Percentiles rank a stretch among this genome's conserved stretches.
phyloP scores from a whole-genome alignment of 148 eudicot genomes.

The Rhododendron mucronatum region DNA sequence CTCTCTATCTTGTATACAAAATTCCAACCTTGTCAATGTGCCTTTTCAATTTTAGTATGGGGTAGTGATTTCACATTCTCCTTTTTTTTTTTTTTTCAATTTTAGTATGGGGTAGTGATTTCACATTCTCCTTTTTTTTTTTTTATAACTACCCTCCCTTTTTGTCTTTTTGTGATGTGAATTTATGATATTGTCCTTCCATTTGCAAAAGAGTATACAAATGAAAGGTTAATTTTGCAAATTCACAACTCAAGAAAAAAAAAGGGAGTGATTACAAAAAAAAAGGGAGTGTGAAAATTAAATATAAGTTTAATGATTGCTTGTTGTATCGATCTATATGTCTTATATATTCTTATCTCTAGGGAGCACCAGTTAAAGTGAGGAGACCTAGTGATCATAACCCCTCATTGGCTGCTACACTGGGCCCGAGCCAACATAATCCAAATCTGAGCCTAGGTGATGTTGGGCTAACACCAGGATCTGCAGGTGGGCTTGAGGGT shows the following conservation, averaged over 20 bases:
- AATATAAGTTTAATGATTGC: background rate
- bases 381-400: conserved; percentile 96
- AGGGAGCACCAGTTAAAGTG: conserved; percentile 92
- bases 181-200: no score
- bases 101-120: no score
- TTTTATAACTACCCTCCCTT: no score
- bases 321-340: background rate
- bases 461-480: conserved; percentile 82
- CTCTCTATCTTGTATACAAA: background rate
- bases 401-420: conserved; percentile 88
- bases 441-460: conserved; percentile 86
- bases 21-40: background rate
- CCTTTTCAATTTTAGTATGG: no score
- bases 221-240: no score
- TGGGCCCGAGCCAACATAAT: conserved; percentile 93
- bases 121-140: no score
- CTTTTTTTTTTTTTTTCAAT: no score
- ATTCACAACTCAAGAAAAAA: no score
- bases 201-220: no score
- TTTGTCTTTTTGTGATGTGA: no score
- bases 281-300: background rate
- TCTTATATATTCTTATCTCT: background rate
- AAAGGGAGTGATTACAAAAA: no score
- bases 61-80: no score
- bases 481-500: conserved; percentile 96